Conservation (phyloP, 305 asterid genomes). For the Vinca major region DNA sequence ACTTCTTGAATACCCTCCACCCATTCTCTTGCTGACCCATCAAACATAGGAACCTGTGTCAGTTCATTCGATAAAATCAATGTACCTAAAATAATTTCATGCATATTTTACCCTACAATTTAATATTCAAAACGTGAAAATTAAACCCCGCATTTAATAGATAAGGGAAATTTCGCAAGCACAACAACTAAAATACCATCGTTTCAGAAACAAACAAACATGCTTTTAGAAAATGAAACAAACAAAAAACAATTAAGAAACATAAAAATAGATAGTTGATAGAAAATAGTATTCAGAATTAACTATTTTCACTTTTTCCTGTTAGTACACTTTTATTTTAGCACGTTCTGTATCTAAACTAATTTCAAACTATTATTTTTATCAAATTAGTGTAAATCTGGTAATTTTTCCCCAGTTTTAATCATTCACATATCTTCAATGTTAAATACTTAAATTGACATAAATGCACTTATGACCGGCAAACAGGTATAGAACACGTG, state of each 20-base stretch:
- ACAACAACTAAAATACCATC: not conserved
- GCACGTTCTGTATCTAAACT: no score
- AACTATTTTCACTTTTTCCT: no score
- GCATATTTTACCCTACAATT: not conserved
- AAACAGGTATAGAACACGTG: no score
- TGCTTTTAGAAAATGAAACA: not conserved
- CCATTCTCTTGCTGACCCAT: slow-evolving; percentile 96
- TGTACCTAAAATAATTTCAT: not conserved
- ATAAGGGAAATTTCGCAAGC: not conserved
- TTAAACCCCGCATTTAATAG: not conserved
- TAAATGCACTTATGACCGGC: no score
- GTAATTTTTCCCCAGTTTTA: no score
- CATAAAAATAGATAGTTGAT: not conserved
- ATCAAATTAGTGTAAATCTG: no score
- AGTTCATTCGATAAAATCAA: slow-evolving; percentile 14
- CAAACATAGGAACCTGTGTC: slow-evolving; percentile 83
- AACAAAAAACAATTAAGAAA: not conserved
- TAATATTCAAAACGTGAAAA: not conserved
- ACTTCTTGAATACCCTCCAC: slow-evolving; percentile 61
- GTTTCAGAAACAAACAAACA: not conserved
- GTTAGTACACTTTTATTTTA: no score
- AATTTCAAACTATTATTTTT: no score
- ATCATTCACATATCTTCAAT: no score
- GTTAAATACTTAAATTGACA: no score
- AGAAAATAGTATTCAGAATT: not conserved